Evolutionary conservation across 192 early-diverging fungal genomes (phyloP).

Genomic region (Gamsiella multidivaricata): DNA sequence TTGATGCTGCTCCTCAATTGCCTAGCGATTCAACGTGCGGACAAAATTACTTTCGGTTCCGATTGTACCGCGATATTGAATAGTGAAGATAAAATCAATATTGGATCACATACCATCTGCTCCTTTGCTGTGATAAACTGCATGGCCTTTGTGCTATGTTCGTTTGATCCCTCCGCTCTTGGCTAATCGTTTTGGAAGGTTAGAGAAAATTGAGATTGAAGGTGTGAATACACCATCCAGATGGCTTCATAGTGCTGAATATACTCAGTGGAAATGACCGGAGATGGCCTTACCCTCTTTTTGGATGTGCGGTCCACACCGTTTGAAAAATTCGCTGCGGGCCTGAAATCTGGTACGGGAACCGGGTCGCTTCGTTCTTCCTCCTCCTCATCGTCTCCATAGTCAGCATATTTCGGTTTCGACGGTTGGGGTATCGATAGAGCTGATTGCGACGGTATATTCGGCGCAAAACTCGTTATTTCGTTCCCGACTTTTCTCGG

Average conservation of each 20-base stretch:
- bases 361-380: slow-evolving; percentile 13
- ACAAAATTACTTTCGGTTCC: neutral
- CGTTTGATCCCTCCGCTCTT: slow-evolving; percentile 6
- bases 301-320: slow-evolving; percentile 22
- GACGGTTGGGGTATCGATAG: neutral
- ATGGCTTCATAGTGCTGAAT: too few relatives aligned
- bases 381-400: slow-evolving; percentile 26
- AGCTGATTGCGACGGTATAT: neutral
- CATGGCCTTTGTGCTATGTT: neutral
- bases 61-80: too few relatives aligned
- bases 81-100: too few relatives aligned
- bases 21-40: slow-evolving; percentile 5
- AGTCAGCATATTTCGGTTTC: slow-evolving; percentile 13
- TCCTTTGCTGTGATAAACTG: slow-evolving; percentile 41
- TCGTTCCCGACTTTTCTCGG: too few relatives aligned
- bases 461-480: neutral
- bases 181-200: slow-evolving; percentile 6
- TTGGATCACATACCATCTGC: slow-evolving; percentile 25
- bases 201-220: too few relatives aligned
- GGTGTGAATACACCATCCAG: too few relatives aligned
- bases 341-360: neutral
- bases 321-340: slow-evolving; percentile 7
- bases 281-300: slow-evolving; percentile 21
- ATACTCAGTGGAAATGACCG: too few relatives aligned
- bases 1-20: slow-evolving; percentile 33